phyloP scores from a whole-genome alignment of 306 rosid genomes.

The Inga laurina region DNA sequence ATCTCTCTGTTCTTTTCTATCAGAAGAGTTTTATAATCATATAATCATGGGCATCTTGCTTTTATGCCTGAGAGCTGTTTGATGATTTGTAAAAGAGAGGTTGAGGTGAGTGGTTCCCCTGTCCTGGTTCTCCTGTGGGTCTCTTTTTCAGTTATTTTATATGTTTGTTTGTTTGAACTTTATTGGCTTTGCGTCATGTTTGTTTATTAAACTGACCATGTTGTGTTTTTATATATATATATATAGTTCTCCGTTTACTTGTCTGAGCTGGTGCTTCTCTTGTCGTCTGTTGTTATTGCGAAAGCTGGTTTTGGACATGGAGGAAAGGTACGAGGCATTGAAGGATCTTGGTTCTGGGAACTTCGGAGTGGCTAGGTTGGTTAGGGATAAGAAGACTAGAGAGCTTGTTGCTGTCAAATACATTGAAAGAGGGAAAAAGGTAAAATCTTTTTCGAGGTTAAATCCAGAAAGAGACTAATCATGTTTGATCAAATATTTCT shows the following conservation, averaged over 20 bases:
- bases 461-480: background rate
- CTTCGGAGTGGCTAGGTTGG: constrained; percentile 95
- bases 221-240: background rate
- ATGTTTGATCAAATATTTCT: background rate
- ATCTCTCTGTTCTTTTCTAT: background rate
- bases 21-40: background rate
- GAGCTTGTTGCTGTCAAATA: constrained; percentile 95
- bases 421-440: constrained; percentile 98
- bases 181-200: constrained; percentile 23
- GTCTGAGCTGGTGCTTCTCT: constrained; percentile 17
- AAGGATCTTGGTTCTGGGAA: constrained; percentile 97
- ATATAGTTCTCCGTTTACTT: background rate
- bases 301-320: constrained; percentile 49
- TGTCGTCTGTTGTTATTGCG: background rate
- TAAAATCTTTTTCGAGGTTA: constrained; percentile 8
- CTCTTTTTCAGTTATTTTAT: constrained; percentile 13
- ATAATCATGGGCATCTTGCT: background rate
- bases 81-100: background rate
- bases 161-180: constrained; percentile 30
- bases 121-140: background rate
- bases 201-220: constrained; percentile 17
- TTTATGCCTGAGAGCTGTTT: background rate
- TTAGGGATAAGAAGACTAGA: constrained; percentile 79
- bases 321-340: constrained; percentile 83
- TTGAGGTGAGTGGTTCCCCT: background rate